A percentile compares a stretch with the other conserved stretches of the same genome.
These are phyloP conservation scores for Eucalyptus melliodora DNA, from an alignment of 345 rosid species.

Conservation along the genomic window DNA sequence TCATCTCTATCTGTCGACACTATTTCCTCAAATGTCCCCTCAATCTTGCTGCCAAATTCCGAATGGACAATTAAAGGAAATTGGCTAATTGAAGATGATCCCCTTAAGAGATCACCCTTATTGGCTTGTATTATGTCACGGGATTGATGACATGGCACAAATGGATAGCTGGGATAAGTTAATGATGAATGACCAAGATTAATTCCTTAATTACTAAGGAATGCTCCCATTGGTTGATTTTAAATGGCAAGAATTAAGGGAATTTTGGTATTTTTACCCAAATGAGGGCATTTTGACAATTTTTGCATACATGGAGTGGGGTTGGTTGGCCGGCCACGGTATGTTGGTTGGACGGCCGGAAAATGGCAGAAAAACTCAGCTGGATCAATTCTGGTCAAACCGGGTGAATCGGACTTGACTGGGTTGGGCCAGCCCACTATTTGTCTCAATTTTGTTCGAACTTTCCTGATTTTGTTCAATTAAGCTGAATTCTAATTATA, in stretches of 20 bases:
- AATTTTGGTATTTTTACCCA: too few relatives aligned
- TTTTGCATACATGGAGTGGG: not conserved
- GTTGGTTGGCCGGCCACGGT: not conserved
- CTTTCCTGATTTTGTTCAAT: not conserved
- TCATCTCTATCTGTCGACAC: too few relatives aligned
- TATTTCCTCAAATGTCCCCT: too few relatives aligned
- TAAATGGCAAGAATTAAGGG: not conserved
- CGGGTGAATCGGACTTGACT: not conserved
- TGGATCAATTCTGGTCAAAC: not conserved
- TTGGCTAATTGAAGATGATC: not conserved
- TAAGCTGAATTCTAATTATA: too few relatives aligned
- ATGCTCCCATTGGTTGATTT: not conserved
- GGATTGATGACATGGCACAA: not conserved
- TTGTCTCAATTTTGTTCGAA: not conserved
- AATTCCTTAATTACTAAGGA: not conserved
- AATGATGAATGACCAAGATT: not conserved
- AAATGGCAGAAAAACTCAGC: not conserved
- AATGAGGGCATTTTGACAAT: not conserved
- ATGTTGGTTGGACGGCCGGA: not conserved
- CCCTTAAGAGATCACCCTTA: not conserved
- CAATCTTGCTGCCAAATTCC: too few relatives aligned
- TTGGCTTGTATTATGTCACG: not conserved
- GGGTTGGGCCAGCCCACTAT: not conserved
- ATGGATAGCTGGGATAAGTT: not conserved
- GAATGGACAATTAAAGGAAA: not conserved